Base-by-base conservation (phyloP, 2,329 filamentous ascomycete species). In the Ascochyta viciae-villosae region DNA sequence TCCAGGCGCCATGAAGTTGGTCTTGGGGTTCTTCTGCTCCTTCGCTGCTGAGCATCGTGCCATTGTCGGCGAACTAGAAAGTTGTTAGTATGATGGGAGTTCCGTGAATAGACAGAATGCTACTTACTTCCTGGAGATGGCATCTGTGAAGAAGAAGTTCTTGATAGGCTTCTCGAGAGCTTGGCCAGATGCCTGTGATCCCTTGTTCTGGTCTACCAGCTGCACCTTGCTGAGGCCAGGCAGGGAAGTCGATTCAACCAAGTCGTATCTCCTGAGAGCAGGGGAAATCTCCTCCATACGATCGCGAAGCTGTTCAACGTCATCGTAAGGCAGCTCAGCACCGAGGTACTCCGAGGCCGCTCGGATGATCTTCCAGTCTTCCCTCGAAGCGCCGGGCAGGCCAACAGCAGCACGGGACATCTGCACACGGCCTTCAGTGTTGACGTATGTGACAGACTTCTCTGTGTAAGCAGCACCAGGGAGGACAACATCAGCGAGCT, bases 351-450 rank as follows among this genome's bases (percentile, higher is more conserved):
- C 95, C 72, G 90, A 95, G 53, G 85, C 87, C 16, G 95, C 95
- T 63, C 95, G 91, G 67, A 99, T 88, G 72, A 99, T 98, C 87
- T 98, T 99, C 95, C 95, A 99, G 81, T 99, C 95, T 62, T 95
- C 94, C 73, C 95, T 87, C 53, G 94, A 87, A 49, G 92, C 95
- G 57, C 95, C 95, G 23, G 92, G 91, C 63, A 96, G 83, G 41
- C 90, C 90, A 34, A 92, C 96, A 27, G 95, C 95, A 43, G 91
- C 89, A 64, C 95, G 90, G 50, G 91, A 95, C 82, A 96, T 89
- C 81, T 99, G 95, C 22, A 95, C 92, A 68, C 95, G 91, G 53
- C 95, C 95, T 79, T 99, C 95, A 0, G 95, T 98, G 86, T 98
- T 99, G 80, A 99, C 87, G 73, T 96, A 99, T 40, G 95, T 99